Base-by-base conservation (phyloP, 2,329 filamentous ascomycete species). In the Curvularia hawaiiensis region DNA sequence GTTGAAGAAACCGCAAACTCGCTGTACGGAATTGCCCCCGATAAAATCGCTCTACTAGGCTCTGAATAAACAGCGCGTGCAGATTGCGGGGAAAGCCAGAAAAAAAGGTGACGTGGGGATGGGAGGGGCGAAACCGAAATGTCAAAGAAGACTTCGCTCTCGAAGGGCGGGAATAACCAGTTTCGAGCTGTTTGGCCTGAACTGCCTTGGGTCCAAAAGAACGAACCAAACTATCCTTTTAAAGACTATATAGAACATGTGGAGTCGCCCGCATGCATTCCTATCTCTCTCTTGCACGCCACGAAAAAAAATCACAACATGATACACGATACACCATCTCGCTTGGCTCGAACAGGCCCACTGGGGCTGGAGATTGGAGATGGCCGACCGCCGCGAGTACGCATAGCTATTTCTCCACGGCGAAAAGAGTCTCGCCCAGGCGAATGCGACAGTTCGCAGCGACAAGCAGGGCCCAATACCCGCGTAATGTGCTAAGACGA, bases 331-430 rank as follows among this genome's bases (percentile, higher is more conserved):
- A 31, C 30, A 31, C 30, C 30, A 31, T n/a, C 16, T 35, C 64
- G 61, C 50, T 51, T 31, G 46, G 40, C 45, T 57, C 56, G 62
- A n/a, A n/a, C 8, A 8, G 63, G 61, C 56, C 59, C 50, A 58
- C 61, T 61, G 33, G 52, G 59, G 62, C 60, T 59, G 60, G 55
- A 43, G 35, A 60, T 56, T 70, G 69, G 72, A 74, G 67, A 56
- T 63, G 63, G 68, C 71, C 70, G 70, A 70, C 55, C 64, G 68
- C 69, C 69, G 69, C 47, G 40, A 66, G 53, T 39, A 56, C 57
- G 49, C 47, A 35, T 8, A 63, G 30, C 58, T 52, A 9, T 39
- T 61, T 68, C 61, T 73, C 63, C 68, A 71, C 65, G 65, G 65
- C 57, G 58, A 31, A 61, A 30, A 52, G 7, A 31, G 30, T 31